phyloP scores from a whole-genome alignment of 176 grass and related monocot species.

The Zea luxurians region DNA sequence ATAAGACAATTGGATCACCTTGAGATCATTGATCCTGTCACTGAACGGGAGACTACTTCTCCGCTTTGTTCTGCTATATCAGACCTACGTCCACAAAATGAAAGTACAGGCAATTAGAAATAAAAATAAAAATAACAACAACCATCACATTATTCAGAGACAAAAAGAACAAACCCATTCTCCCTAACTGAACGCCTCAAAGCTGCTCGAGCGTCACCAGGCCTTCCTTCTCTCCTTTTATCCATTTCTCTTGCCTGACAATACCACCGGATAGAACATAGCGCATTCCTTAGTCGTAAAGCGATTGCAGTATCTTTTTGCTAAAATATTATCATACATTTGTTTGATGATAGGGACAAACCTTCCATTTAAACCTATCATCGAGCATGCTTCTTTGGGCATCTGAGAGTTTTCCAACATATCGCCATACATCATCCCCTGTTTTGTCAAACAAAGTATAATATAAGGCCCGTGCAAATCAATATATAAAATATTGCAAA shows the following conservation, averaged over 20 bases:
- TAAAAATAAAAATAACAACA: not conserved
- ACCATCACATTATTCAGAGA: not conserved
- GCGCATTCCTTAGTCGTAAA: not conserved
- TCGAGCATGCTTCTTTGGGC: constrained; percentile 99
- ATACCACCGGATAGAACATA: constrained; percentile 30
- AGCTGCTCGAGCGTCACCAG: constrained; percentile 87
- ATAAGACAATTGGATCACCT: constrained; percentile 52
- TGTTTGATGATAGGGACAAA: constrained; percentile 36
- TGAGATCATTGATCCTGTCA: constrained; percentile 61
- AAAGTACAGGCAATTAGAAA: constrained; percentile 23
- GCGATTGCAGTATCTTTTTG: not conserved
- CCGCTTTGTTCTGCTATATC: constrained; percentile 84
- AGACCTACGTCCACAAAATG: constrained; percentile 47
- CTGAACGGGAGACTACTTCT: constrained; percentile 63
- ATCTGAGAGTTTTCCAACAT: constrained; percentile 98
- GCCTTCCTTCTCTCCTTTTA: constrained; percentile 92
- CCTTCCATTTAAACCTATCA: constrained; percentile 99
- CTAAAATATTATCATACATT: not conserved
- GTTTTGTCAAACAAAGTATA: constrained; percentile 30
- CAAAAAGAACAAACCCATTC: constrained; percentile 63
- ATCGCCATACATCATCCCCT: constrained; percentile 98
- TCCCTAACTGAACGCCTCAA: constrained; percentile 95
- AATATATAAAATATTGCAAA: constrained; percentile 9
- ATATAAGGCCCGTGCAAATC: constrained; percentile 27
- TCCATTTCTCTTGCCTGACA: constrained; percentile 95